Conservation (phyloP, 495 filamentous ascomycete species). For the Tirmania nivea region DNA sequence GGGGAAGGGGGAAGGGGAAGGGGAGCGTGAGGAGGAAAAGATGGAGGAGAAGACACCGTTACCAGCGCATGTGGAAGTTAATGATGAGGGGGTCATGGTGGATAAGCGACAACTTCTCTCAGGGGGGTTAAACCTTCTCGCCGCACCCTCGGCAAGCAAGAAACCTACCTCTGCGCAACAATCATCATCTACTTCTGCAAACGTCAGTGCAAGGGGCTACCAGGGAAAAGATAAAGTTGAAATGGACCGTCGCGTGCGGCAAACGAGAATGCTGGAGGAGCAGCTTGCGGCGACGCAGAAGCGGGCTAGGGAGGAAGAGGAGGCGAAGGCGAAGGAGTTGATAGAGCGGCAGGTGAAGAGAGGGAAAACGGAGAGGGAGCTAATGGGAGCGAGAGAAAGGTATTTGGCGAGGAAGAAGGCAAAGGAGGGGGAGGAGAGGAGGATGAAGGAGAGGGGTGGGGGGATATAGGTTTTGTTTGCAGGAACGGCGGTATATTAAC, state of each 20-base stretch:
- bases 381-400: conserved; percentile 67
- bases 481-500: too few relatives aligned
- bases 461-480: too few relatives aligned
- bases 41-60: conserved; percentile 31
- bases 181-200: conserved; percentile 21
- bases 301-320: conserved; percentile 50
- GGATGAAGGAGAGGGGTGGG: conserved; percentile 11
- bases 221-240: conserved; percentile 7
- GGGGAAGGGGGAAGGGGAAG: conserved; percentile 13
- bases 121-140: conserved; percentile 58
- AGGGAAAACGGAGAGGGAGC: conserved; percentile 42
- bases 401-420: conserved; percentile 69
- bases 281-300: conserved; percentile 58
- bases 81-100: conserved; percentile 84
- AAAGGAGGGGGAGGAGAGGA: conserved; percentile 45
- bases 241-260: conserved; percentile 50
- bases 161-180: conserved; percentile 27
- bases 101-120: conserved; percentile 80
- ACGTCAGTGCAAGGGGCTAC: not conserved
- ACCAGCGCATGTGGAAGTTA: conserved; percentile 50
- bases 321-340: conserved; percentile 41
- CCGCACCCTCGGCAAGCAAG: too few relatives aligned
- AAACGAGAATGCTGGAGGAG: conserved; percentile 69
- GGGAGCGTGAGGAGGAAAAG: conserved; percentile 8
- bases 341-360: conserved; percentile 53